Evolutionary conservation across 768 basidiomycete genomes (phyloP), one percentile per base, ranked within the genome.

Genomic region (Dendrothele bispora): DNA sequence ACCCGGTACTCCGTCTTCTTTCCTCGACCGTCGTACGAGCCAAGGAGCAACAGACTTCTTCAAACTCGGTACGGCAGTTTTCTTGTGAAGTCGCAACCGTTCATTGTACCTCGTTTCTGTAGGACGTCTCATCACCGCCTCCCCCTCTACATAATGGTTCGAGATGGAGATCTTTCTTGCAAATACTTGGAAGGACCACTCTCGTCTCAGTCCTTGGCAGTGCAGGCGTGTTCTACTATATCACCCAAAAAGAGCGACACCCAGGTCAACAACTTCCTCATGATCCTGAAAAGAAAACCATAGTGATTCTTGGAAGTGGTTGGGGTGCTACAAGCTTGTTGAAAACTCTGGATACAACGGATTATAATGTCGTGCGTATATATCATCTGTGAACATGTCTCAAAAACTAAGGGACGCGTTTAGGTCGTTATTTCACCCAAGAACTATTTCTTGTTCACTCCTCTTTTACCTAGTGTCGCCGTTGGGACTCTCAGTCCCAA

Each of bases 371-470:
- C 53, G 93, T 92, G 54, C 43, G 88, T 78, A 18, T 17, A 21
- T 10, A 6, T 39, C 15, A 15, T 38, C 21, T 45, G 17, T 30
- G 18, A 25, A 40, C 30, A 27, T 14, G n/a, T 21, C 37, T 40
- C 38, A 50, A 15, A 24, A 50, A 51, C 37, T 30, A 15, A 28
- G 28, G 38, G 27, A 46, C 24, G 26, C n/a, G 26, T 40, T 3
- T 55, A 92, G 91, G 79, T 95, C 47, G 89, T 98, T 44, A 81
- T 98, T 66, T 95, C 92, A 48, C 97, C 97, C 4, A 87, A 90
- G 64, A 99, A 98, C 69, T 99, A 88, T 74, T 99, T 98, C 82
- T 81, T 98, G 37, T 98, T 98, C 73, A 94, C 95, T 0, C 97
- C 95, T n/a, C 77, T 99, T 24, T 73, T 98, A 8, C 97, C 95